Percentiles rank a stretch among this genome's conserved stretches.
Conservation (phyloP, 2,329 filamentous ascomycete genomes). For the Penicillium verrucosum region DNA sequence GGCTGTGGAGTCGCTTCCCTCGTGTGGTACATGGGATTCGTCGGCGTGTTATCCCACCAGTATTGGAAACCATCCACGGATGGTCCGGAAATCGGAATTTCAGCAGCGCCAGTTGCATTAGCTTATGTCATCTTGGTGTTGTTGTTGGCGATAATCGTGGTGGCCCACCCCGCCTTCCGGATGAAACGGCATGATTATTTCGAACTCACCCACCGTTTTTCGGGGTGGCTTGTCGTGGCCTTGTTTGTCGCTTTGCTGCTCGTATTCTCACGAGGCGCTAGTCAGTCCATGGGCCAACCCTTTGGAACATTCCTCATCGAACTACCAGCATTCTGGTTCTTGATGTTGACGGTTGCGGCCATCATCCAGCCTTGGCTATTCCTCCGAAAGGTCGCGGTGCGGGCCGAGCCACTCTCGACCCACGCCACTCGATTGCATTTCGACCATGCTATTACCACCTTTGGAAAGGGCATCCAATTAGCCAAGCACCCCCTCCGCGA, state of each 20-base stretch:
- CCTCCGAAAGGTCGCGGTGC: conserved; percentile 65
- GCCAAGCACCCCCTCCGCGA: conserved; percentile 63
- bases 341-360: conserved; percentile 61
- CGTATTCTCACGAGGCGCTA: conserved; percentile 50
- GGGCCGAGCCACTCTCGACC: conserved; percentile 63
- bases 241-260: conserved; percentile 65
- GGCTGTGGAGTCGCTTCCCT: conserved; percentile 50
- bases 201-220: conserved; percentile 68
- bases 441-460: conserved; percentile 58
- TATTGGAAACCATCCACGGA: conserved; percentile 28
- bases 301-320: conserved; percentile 43
- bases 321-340: conserved; percentile 64
- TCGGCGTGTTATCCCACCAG: conserved; percentile 34
- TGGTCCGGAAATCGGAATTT: conserved; percentile 18
- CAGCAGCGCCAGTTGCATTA: conserved; percentile 49
- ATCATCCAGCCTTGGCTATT: conserved; percentile 71
- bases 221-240: conserved; percentile 64
- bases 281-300: conserved; percentile 32
- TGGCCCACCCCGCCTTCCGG: conserved; percentile 64
- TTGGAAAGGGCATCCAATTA: conserved; percentile 58
- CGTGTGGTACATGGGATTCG: conserved; percentile 46
- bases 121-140: conserved; percentile 59
- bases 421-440: conserved; percentile 73
- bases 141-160: conserved; percentile 57
- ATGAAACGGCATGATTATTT: conserved; percentile 64